Evolutionary conservation across 345 rosid genomes (phyloP), one percentile per base, ranked within the genome.

Genomic region (Kandelia obovata): DNA sequence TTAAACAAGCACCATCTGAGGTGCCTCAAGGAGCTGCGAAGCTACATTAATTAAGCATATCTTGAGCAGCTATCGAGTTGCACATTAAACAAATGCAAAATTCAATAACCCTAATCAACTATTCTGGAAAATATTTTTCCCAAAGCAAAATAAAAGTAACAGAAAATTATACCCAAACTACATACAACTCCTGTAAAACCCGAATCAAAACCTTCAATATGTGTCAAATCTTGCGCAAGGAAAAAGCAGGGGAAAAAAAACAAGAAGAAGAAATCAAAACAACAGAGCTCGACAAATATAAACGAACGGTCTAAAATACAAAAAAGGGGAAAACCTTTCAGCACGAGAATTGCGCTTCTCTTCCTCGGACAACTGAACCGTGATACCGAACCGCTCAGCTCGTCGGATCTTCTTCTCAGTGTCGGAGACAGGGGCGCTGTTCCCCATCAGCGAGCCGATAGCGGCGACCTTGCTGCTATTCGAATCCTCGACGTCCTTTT

Each of bases 321-420:
- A 23, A 23, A 23, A 21, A 4, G 10, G 49, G 4, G 49, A 43
- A 46, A 68, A 92, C 97, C 97, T 91, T 79, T 88, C 97, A 52
- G 99, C 96, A 9, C 99, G 92, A 67, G 93, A 86, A 84, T 81
- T 85, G 32, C 96, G 97, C 73, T 95, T 95, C 84, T 95, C 99
- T 68, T 85, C 76, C 81, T 95, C 99, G 0, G 96, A 89, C 21
- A 90, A 31, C 78, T 85, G 85, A 10, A 95, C 93, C 21, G 84
- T 79, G 57, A 90, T 75, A 3, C 97, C 99, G 59, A 95, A 95
- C 62, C 99, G 83, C 86, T 95, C 97, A 7, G 99, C 99, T 53
- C 99, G 90, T 27, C 88, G 93, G 58, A 88, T 88, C 88, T 92
- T 92, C 77, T 84, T 92, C 87, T 85, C 87, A 39, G 81, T 71